Conservation (phyloP, 2,329 filamentous ascomycete species). For the Colletotrichum theobromicola region DNA sequence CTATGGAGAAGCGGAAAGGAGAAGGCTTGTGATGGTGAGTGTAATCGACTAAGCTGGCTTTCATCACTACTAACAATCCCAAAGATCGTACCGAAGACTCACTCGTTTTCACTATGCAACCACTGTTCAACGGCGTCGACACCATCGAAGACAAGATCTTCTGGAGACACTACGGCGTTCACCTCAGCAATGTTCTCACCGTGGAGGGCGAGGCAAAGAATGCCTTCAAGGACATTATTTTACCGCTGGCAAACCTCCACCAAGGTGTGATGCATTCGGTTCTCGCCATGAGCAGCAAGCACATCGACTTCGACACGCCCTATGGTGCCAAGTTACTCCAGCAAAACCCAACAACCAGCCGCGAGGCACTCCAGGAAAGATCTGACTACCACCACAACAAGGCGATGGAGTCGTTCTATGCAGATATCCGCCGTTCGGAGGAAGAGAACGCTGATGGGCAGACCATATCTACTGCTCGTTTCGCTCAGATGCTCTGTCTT, state of each 20-base stretch:
- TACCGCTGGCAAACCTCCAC: conserved; percentile 82
- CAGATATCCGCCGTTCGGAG: conserved; percentile 47
- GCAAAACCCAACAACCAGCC: conserved; percentile 52
- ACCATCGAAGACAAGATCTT: conserved; percentile 80
- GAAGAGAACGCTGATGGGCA: conserved; percentile 49
- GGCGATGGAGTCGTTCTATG: conserved; percentile 57
- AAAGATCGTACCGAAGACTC: conserved; percentile 15
- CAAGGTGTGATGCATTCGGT: conserved; percentile 90
- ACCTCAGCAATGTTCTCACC: conserved; percentile 81
- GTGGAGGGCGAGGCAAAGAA: conserved; percentile 82
- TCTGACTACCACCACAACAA: conserved; percentile 61
- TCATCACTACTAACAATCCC: background rate
- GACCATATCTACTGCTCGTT: conserved; percentile 58
- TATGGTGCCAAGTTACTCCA: conserved; percentile 60
- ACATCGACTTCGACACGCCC: conserved; percentile 66
- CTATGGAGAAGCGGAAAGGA: conserved; percentile 88
- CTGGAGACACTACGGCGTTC: conserved; percentile 81
- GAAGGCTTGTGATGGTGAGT: conserved; percentile 70
- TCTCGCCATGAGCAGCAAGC: conserved; percentile 81
- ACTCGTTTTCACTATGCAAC: conserved; percentile 58
- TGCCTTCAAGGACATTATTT: conserved; percentile 82
- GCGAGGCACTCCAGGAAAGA: conserved; percentile 52
- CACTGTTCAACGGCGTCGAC: conserved; percentile 82
- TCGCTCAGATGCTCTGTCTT: conserved; percentile 68
- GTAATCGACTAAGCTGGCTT: background rate